Percentiles rank a stretch among this genome's conserved stretches.
Evolutionary conservation across 2,329 filamentous ascomycete species (phyloP).

Genomic region (Colletotrichum truncatum): DNA sequence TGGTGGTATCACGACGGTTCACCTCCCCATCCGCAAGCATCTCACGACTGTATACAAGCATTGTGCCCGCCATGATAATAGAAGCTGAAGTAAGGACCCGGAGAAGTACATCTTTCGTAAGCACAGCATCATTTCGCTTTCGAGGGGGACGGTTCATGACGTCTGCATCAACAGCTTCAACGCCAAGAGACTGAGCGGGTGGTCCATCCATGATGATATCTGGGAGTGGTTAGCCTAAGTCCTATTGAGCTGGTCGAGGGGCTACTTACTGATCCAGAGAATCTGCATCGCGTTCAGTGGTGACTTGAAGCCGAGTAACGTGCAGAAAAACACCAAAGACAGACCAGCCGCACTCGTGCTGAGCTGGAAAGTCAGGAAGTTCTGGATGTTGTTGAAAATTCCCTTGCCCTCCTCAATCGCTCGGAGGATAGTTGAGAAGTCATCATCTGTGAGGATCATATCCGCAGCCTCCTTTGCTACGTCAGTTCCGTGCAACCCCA

Average conservation of each 20-base stretch:
- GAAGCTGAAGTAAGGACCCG: slow-evolving; percentile 88
- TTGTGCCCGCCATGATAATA: slow-evolving; percentile 92
- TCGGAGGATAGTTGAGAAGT: slow-evolving; percentile 89
- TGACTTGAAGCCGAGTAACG: slow-evolving; percentile 90
- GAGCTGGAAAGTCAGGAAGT: slow-evolving; percentile 98
- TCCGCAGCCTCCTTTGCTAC: slow-evolving; percentile 97
- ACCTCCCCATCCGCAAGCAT: slow-evolving; percentile 86
- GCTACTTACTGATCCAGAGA: slow-evolving; percentile 92
- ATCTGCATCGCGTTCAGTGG: slow-evolving; percentile 99
- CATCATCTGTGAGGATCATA: slow-evolving; percentile 91
- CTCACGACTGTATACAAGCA: slow-evolving; percentile 90
- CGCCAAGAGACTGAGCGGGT: slow-evolving; percentile 94
- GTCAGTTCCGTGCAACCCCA: slow-evolving; percentile 94
- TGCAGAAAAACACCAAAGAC: slow-evolving; percentile 91
- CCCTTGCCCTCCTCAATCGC: slow-evolving; percentile 99
- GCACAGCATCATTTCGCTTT: slow-evolving; percentile 85
- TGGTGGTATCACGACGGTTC: slow-evolving; percentile 94
- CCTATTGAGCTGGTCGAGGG: not conserved
- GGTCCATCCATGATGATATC: slow-evolving; percentile 99
- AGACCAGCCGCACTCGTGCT: slow-evolving; percentile 96
- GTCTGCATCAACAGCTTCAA: slow-evolving; percentile 92
- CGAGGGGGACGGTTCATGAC: slow-evolving; percentile 92
- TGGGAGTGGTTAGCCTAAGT: slow-evolving; percentile 47
- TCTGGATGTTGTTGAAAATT: slow-evolving; percentile 99
- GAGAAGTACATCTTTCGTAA: slow-evolving; percentile 84